These are phyloP conservation scores for Backusella tarrabulga DNA, from an alignment of 192 early-diverging fungal species.

Conservation along the genomic window DNA sequence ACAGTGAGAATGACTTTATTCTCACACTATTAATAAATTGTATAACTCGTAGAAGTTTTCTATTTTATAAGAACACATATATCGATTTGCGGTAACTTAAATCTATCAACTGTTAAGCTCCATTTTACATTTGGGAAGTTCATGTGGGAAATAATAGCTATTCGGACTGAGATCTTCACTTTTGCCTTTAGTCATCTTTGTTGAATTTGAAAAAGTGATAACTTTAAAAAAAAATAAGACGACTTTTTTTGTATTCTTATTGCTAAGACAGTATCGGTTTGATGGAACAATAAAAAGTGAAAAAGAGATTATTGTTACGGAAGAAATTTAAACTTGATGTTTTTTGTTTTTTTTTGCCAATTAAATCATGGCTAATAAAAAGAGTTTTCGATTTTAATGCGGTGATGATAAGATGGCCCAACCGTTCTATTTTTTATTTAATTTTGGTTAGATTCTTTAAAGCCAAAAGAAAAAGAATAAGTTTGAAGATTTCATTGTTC, in stretches of 20 bases:
- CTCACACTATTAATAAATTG: background rate
- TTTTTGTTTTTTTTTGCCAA: too few relatives aligned
- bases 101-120: background rate
- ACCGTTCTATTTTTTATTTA: background rate
- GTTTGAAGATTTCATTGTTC: background rate
- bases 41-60: background rate
- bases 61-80: background rate
- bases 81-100: background rate
- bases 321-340: too few relatives aligned
- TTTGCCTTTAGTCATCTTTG: background rate
- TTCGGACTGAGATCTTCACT: background rate
- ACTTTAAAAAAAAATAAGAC: conserved; percentile 1
- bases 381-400: background rate
- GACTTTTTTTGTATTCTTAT: background rate
- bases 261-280: background rate
- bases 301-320: too few relatives aligned
- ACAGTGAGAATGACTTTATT: background rate
- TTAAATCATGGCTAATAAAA: background rate
- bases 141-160: conserved; percentile 1
- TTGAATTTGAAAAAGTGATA: background rate
- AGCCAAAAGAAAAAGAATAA: background rate
- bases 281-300: background rate
- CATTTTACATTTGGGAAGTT: background rate
- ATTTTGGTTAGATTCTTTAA: background rate
- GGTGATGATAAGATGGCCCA: background rate